Percentiles rank a stretch among this genome's conserved stretches.
Evolutionary conservation across 129 eudicot genomes (phyloP).

Genomic region (Artemisia argyi): DNA sequence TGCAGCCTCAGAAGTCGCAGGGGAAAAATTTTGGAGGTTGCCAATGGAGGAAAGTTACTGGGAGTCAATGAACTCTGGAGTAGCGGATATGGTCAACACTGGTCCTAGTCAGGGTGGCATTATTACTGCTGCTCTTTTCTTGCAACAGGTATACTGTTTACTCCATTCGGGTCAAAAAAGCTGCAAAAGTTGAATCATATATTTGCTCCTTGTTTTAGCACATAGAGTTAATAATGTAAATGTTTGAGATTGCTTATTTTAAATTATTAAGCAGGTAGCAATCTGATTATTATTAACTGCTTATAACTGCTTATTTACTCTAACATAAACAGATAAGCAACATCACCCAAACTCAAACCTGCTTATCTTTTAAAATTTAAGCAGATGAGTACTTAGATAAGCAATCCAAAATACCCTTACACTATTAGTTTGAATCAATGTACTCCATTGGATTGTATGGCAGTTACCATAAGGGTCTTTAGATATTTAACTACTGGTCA

Average conservation of each 20-base stretch:
- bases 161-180: background rate
- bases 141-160: conserved; percentile 65
- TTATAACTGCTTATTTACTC: no score
- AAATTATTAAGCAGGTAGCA: no score
- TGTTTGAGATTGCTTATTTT: no score
- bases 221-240: background rate
- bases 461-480: background rate
- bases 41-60: conserved; percentile 98
- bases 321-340: no score
- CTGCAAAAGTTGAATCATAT: background rate
- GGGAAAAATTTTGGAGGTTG: conserved; percentile 96
- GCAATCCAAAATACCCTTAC: background rate
- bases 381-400: background rate
- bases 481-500: background rate
- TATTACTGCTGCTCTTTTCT: conserved; percentile 92
- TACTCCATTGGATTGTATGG: background rate
- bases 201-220: background rate
- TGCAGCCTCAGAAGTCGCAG: conserved; percentile 74
- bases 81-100: conserved; percentile 96
- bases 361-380: no score
- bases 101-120: conserved; percentile 92
- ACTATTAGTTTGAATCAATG: no score
- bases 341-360: no score
- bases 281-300: no score
- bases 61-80: conserved; percentile 97